Base-by-base conservation (phyloP, 1,139 yeast species). In the Geotrichum bryndzae region DNA sequence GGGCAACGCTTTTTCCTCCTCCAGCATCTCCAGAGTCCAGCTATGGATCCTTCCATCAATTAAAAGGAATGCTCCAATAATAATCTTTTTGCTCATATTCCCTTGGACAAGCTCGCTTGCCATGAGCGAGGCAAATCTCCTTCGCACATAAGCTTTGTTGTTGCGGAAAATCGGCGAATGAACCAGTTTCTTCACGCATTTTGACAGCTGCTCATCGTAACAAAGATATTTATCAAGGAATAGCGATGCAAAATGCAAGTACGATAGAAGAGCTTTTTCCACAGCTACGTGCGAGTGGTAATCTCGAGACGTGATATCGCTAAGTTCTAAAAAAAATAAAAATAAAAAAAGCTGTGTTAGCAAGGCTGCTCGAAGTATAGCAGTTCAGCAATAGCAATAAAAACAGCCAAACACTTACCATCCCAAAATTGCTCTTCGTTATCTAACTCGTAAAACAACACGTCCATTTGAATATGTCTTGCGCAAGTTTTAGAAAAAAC, bases 1-100 rank as follows among this genome's bases (percentile, higher is more conserved):
- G 18, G 74, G 74, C 54, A 83, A 80, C 0, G 86, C 86, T 50
- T 80, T 79, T 64, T 77, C 84, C 53, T 82, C 81, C 57, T 81
- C 76, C 67, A 84, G 70, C 61, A 78, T 72, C 59, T 77, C 79
- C 53, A 83, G 68, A 0, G 83, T 75, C 11, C 75, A 69, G 18
- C 76, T 67, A 64, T 82, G 78, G 35, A 72, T 67, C 58, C 79
- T 78, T 46, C 82, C 82, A 63, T 82, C 84, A 58, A 80, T 73
- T 41, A 82, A 70, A 23, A 85, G 68, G 5, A 84, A 74, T 67
- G 82, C 83, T 7, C 85, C 83, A 22, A 83, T 76, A 5, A 78
- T 70, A 53, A 82, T 57, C 60, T 25, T 29, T 27, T 13, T 35
- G 18, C 25, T 51, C 18, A 25, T 52, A n/a, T 18, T 52, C 27